Base-by-base conservation (phyloP, 2,329 filamentous ascomycete species). In the Zopfia rhizophila region DNA sequence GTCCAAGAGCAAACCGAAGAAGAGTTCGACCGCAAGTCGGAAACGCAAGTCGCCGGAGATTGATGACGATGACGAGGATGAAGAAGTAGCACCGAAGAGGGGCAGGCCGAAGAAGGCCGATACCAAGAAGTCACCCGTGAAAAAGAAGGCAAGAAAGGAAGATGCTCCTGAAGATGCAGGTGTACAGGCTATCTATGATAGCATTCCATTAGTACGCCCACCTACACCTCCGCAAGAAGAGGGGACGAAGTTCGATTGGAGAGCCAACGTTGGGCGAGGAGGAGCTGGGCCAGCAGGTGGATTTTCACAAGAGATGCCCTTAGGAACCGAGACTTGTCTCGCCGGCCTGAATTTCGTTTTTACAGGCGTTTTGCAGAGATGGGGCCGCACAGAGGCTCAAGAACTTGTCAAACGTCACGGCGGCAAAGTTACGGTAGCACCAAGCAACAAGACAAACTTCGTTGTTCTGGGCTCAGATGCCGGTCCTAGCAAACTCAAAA, bases 321-420 rank as follows among this genome's bases (percentile, higher is more conserved):
- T 84, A 14, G 94, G 94, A 6, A 86, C 86, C 39, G 90, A 94
- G 8, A 95, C 97, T 60, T 99, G 94, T 66, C 82, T 99, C 44
- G 86, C 87, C 42, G 94, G 95, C 0, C 79, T 97, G 43, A 89
- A 85, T 0, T 99, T 99, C 65, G 94, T 99, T 19, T 99, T 99
- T 63, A 99, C 95, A 0, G 94, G 94, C 17, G 81, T 97, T 17
- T 78, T 97, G 27, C 83, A 89, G 50, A 86, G 83, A 0, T 82
- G 97, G 45, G 86, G 89, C 31, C 86, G 94, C 50, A 91, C 96
- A 5, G 91, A 96, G 60, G 93, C 85, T 1, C 87, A 92, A 56
- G 86, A 83, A 30, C 78, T 99, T 13, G 90, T 97, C 45, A 99
- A 99, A 71, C 85, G 87, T 52, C 95, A 97, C 69, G 95, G 94